Conservation (phyloP, 306 rosid species). For the Gleditsia sinensis region DNA sequence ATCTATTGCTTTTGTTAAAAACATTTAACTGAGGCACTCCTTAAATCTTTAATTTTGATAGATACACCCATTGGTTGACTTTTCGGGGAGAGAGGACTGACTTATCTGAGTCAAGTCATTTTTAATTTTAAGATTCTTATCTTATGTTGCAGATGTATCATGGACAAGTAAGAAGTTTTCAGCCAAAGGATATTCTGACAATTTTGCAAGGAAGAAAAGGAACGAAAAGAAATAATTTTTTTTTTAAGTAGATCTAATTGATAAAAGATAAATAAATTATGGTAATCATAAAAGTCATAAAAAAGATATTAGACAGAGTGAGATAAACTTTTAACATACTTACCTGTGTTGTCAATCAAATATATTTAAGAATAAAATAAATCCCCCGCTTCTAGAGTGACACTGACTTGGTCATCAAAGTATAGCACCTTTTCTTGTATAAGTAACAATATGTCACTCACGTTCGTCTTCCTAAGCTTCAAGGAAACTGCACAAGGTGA, state of each 20-base stretch:
- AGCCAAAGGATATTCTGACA: not conserved
- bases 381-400: not conserved
- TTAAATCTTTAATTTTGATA: not conserved
- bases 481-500: not conserved
- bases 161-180: too few species aligned
- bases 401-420: not conserved
- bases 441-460: not conserved
- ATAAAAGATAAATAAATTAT: too few species aligned
- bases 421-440: not conserved
- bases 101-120: not conserved
- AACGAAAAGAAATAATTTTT: not conserved
- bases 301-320: too few species aligned
- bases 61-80: not conserved
- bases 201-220: not conserved
- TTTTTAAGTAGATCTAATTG: not conserved
- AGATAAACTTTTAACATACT: too few species aligned
- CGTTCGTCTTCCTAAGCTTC: not conserved
- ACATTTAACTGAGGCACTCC: too few species aligned
- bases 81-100: not conserved
- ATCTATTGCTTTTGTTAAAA: not conserved
- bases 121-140: not conserved
- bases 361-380: not conserved
- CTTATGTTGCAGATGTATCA: not conserved
- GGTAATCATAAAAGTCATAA: not conserved
- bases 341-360: not conserved